phyloP scores from a whole-genome alignment of 2,329 filamentous ascomycete genomes.

The Penicillium olsonii region DNA sequence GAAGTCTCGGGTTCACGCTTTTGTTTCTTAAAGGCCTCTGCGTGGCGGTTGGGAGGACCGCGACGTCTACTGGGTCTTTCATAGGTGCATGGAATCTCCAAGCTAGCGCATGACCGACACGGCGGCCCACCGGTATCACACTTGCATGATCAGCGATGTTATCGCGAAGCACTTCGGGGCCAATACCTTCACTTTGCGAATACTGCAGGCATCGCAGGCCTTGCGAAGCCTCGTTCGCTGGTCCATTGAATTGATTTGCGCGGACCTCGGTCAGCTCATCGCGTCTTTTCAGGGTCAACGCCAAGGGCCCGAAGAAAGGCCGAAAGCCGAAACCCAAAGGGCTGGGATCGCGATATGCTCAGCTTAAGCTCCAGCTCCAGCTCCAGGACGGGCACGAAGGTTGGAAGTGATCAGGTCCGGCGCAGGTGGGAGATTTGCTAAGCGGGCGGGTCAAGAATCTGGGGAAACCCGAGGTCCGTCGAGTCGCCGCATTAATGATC shows the following conservation, averaged over 20 bases:
- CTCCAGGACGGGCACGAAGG: background rate
- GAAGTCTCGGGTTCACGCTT: constrained; percentile 49
- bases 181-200: constrained; percentile 54
- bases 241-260: constrained; percentile 34
- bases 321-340: constrained; percentile 1
- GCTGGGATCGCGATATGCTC: no score
- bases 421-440: constrained; percentile 3
- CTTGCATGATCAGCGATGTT: constrained; percentile 37
- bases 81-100: constrained; percentile 69
- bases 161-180: constrained; percentile 10
- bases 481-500: no score
- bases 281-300: constrained; percentile 11
- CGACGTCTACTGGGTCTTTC: constrained; percentile 63
- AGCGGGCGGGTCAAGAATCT: constrained; percentile 3
- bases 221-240: constrained; percentile 48
- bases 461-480: background rate
- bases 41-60: constrained; percentile 67
- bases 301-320: background rate
- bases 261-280: constrained; percentile 22
- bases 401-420: background rate
- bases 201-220: constrained; percentile 56
- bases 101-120: constrained; percentile 63
- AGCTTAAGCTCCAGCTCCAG: no score
- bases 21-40: constrained; percentile 66
- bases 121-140: constrained; percentile 68